Conservation (phyloP, 768 basidiomycete species). For the Aureoboletus auriporus region DNA sequence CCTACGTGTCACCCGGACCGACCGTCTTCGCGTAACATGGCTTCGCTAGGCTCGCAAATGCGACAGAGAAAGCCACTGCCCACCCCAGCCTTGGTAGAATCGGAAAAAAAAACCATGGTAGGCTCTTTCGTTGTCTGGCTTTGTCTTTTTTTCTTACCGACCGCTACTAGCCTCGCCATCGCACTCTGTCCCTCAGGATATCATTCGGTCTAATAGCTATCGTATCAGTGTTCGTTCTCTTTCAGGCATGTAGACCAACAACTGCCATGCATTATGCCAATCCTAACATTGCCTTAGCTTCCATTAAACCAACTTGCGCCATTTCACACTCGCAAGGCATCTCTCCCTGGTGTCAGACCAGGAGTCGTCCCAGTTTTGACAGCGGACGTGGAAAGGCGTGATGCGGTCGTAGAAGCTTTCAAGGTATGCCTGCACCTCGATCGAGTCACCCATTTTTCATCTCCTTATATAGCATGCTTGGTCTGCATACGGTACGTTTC, state of each 20-base stretch:
- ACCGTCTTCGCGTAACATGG: background rate
- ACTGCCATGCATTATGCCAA: background rate
- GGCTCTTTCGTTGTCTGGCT: background rate
- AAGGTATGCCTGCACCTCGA: conserved; percentile 44
- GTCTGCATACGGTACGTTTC: conserved; percentile 68
- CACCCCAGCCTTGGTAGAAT: background rate
- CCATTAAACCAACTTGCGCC: conserved; percentile 4
- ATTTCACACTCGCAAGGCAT: background rate
- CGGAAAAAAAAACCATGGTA: conserved; percentile 7
- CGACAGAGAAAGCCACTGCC: conserved; percentile 21
- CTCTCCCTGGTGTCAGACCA: conserved; percentile 19
- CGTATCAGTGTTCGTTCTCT: conserved; percentile 10
- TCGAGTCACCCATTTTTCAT: conserved; percentile 3
- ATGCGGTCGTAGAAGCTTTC: conserved; percentile 77
- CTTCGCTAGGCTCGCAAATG: conserved; percentile 12
- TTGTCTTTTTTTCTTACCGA: background rate
- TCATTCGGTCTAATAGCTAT: conserved; percentile 10
- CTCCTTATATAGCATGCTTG: conserved; percentile 66
- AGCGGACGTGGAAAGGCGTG: conserved; percentile 60
- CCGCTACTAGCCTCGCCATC: background rate
- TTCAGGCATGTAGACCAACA: conserved; percentile 16
- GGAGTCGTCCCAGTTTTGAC: conserved; percentile 25
- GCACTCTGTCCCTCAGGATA: background rate
- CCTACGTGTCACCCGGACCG: no score
- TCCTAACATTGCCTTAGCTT: conserved; percentile 15